Evolutionary conservation across 495 filamentous ascomycete species (phyloP).

Genomic region (Penicillium angulare): DNA sequence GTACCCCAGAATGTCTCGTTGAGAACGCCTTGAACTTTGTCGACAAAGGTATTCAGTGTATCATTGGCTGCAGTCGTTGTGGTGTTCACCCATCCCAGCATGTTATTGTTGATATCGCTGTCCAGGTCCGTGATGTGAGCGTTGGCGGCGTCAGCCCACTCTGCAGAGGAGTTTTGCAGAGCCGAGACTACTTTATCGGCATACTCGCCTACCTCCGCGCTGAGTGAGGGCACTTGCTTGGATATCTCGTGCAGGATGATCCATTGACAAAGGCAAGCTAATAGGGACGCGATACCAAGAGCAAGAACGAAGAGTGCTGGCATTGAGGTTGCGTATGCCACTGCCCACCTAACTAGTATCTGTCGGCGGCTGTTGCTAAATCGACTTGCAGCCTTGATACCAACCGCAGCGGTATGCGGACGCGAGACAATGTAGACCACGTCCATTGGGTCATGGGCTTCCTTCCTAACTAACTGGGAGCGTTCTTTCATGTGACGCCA

Average conservation of each 20-base stretch:
- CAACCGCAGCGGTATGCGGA: conserved; percentile 66
- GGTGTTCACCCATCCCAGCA: conserved; percentile 87
- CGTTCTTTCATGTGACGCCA: conserved; percentile 72
- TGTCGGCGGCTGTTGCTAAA: conserved; percentile 67
- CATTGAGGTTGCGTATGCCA: conserved; percentile 82
- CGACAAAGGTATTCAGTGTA: conserved; percentile 79
- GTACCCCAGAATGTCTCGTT: conserved; percentile 80
- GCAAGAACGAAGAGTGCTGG: conserved; percentile 86
- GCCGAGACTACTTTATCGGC: conserved; percentile 72
- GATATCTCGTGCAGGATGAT: conserved; percentile 71
- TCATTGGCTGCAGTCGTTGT: conserved; percentile 77
- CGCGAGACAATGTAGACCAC: conserved; percentile 83
- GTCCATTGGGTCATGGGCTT: conserved; percentile 77
- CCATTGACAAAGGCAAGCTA: conserved; percentile 82
- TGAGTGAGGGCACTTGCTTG: conserved; percentile 72
- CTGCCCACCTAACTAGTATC: conserved; percentile 74
- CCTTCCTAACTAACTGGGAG: conserved; percentile 61
- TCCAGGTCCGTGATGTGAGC: conserved; percentile 64
- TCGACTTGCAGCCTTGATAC: conserved; percentile 68
- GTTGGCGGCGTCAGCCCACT: conserved; percentile 80
- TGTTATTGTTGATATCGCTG: conserved; percentile 71
- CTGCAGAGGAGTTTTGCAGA: conserved; percentile 68
- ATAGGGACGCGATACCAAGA: conserved; percentile 79
- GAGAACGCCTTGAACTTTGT: conserved; percentile 67
- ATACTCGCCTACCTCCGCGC: conserved; percentile 75